Percentiles rank a stretch among this genome's conserved stretches.
phyloP scores from a whole-genome alignment of 2,329 filamentous ascomycete genomes.

The Beauveria sp. region DNA sequence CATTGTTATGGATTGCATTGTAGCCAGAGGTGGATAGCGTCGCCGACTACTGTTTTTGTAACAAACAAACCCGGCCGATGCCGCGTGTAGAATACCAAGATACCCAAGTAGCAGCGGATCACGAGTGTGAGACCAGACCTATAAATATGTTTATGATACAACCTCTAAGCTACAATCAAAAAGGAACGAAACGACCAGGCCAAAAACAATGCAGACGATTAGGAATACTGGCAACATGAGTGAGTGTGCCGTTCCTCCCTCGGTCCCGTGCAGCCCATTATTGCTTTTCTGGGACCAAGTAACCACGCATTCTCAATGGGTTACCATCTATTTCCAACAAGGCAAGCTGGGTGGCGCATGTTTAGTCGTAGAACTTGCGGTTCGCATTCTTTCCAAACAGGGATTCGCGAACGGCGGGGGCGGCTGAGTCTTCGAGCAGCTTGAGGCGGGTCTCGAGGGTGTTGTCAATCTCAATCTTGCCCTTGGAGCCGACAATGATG shows the following conservation, averaged over 20 bases:
- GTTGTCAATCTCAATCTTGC: conserved; percentile 98
- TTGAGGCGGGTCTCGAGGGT: conserved; percentile 88
- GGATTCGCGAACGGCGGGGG: conserved; percentile 76
- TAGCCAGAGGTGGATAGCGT: conserved; percentile 13
- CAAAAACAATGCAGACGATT: conserved; percentile 6
- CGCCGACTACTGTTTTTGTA: background rate
- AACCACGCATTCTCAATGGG: background rate
- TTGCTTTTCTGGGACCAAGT: background rate
- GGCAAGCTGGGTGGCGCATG: background rate
- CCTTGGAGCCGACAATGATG: conserved; percentile 68
- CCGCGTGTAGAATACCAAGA: background rate
- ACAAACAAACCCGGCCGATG: background rate
- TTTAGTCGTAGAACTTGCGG: conserved; percentile 88
- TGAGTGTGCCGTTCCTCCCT: background rate
- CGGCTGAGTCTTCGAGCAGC: conserved; percentile 74
- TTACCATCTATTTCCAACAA: conserved; percentile 4
- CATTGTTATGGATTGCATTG: conserved; percentile 15
- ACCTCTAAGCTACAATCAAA: conserved; percentile 26
- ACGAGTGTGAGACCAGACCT: conserved; percentile 3
- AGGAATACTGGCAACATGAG: background rate
- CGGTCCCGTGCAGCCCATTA: background rate
- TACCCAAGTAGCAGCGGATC: background rate
- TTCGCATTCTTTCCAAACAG: conserved; percentile 94
- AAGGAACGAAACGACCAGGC: conserved; percentile 8
- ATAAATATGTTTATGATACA: conserved; percentile 25